Conservation (phyloP, 306 rosid species). For the Sesbania bispinosa region DNA sequence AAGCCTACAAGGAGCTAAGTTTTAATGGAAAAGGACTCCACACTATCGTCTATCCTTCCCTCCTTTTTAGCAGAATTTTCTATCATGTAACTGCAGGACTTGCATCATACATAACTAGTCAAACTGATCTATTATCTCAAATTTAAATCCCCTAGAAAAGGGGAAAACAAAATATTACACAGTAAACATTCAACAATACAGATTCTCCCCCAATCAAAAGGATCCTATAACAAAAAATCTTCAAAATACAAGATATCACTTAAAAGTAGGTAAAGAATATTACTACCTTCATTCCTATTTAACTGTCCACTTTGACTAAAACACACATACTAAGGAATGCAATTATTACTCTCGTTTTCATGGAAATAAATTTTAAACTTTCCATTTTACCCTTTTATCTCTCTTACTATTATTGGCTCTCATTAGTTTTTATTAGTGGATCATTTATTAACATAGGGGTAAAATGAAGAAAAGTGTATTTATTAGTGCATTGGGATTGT, state of each 20-base stretch:
- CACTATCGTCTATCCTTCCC: neutral
- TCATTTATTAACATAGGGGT: no score
- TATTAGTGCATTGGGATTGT: no score
- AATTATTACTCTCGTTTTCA: no score
- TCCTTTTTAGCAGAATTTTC: neutral
- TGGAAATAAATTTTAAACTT: no score
- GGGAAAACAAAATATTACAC: neutral
- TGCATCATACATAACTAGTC: neutral
- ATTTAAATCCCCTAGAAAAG: neutral
- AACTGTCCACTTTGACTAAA: no score
- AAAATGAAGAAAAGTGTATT: no score
- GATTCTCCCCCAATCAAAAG: neutral
- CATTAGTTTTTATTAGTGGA: no score
- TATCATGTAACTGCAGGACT: neutral
- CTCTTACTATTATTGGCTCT: no score
- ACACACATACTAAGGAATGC: no score
- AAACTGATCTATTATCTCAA: neutral
- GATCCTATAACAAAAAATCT: neutral
- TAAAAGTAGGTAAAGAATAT: conserved; percentile 1
- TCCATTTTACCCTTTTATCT: no score
- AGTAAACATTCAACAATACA: neutral
- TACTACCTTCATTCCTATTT: no score
- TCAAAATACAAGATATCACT: neutral
- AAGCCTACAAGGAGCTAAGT: neutral
- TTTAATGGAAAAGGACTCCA: neutral